A percentile compares a stretch with the other conserved stretches of the same genome.
Conservation (phyloP, 805 yeast genomes). For the Hanseniaspora lachancei region DNA sequence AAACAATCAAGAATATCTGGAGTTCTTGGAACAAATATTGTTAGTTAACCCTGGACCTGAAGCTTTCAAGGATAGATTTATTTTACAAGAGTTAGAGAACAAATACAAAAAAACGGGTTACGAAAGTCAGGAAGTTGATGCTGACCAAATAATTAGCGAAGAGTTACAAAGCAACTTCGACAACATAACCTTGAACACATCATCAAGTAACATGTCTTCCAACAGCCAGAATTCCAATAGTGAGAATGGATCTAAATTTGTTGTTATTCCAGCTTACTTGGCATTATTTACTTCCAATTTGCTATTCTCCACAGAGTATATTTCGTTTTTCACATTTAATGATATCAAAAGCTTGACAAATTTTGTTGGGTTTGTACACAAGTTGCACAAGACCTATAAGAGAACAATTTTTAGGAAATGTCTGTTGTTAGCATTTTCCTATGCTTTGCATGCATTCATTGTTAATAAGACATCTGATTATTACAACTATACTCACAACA, state of each 20-base stretch:
- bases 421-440: constrained; percentile 35
- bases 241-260: constrained; percentile 7
- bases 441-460: constrained; percentile 38
- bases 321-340: constrained; percentile 33
- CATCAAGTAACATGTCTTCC: background rate
- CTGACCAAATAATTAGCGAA: constrained; percentile 1
- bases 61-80: constrained; percentile 7
- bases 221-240: background rate
- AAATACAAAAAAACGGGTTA: background rate
- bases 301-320: constrained; percentile 35
- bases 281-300: constrained; percentile 28
- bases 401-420: constrained; percentile 36
- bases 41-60: constrained; percentile 8
- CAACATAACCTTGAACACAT: constrained; percentile 14
- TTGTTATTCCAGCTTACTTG: constrained; percentile 26
- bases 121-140: background rate
- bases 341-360: constrained; percentile 24
- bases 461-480: constrained; percentile 37
- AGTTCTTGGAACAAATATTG: constrained; percentile 22
- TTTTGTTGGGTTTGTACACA: constrained; percentile 32
- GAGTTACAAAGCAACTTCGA: constrained; percentile 12
- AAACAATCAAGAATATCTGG: constrained; percentile 33
- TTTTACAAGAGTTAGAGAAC: constrained; percentile 2
- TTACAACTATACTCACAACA: constrained; percentile 18
- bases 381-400: constrained; percentile 28